Base-by-base conservation (phyloP, 2,329 filamentous ascomycete genomes). In the Claviceps purpurea region DNA sequence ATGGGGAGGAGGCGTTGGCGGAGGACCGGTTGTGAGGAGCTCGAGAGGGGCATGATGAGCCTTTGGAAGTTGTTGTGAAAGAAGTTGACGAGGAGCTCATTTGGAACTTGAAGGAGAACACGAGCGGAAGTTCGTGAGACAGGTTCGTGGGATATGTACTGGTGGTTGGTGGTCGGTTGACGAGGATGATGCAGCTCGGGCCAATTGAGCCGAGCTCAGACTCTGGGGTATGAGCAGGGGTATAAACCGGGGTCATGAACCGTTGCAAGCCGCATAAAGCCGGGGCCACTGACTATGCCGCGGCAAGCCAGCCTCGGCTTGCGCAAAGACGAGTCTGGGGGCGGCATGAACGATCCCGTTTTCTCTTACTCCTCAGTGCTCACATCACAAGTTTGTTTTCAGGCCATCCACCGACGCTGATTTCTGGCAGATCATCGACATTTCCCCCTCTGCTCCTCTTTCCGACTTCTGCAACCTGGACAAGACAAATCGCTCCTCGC, bases 181-280 rank as follows among this genome's bases (percentile, higher is more conserved):
- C 30, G 30, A 11, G 10, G 10, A 34, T 34, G 30, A 34, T 34
- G 30, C 30, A 34, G 30, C 30, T 34, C 30, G 30, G 30, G 30
- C 10, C 10, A 34, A 42, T 42, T 10, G 41, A 41, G 40, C 40
- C 40, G 40, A 41, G 40, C 40, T n/a, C 16, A 41, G 16, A 34
- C 30, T 34, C 30, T 41, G 11, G n/a, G 13, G 13, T 41, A 22
- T 22, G 3, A 22, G 22, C 39, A 42, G 22, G 38, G 10, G 4
- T n/a, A 30, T 42, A 52, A 53, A 45, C 50, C 50, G 51, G 51
- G 52, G 54, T 52, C 42, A 37, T 40, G 47, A 61, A 56, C 69
- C 72, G 73, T 62, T 38, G 60, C 52, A 71, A 75, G 65, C 73
- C 74, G 74, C 58, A 53, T 62, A 56, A 66, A 74, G 65, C 72